Evolutionary conservation across 139 green algal species (phyloP).

Genomic region (Chlamydomonas incerta): DNA sequence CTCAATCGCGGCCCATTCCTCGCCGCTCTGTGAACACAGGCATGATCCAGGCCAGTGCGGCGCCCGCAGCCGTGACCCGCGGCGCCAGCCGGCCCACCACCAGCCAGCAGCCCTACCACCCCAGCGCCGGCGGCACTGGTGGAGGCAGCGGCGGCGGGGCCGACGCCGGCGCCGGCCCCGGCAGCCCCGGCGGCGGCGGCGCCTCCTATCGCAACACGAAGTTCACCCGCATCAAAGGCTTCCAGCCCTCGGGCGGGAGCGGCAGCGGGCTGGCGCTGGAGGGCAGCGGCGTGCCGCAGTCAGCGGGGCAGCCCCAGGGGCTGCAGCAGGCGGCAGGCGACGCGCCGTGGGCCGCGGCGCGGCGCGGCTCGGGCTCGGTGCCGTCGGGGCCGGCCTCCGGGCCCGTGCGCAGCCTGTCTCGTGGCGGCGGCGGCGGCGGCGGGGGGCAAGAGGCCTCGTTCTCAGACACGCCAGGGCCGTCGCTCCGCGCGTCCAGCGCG

Average conservation of each 20-base stretch:
- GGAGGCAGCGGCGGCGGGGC: too few species aligned
- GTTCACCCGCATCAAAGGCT: conserved; percentile 8
- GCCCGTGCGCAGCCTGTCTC: too few species aligned
- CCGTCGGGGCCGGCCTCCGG: neutral
- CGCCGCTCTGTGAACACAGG: too few species aligned
- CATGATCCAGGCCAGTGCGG: neutral
- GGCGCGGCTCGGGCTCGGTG: neutral
- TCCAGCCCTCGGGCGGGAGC: neutral
- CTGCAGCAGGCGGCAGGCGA: neutral
- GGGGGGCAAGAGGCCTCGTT: too few species aligned
- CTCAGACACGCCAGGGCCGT: too few species aligned
- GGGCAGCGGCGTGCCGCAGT: neutral
- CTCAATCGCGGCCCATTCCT: too few species aligned
- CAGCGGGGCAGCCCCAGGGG: neutral
- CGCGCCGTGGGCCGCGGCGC: neutral
- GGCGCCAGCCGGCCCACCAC: neutral
- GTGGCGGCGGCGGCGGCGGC: too few species aligned
- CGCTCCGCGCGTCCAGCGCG: too few species aligned
- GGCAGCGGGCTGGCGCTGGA: neutral
- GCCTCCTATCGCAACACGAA: neutral
- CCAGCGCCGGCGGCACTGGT: neutral
- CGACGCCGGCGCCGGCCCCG: neutral
- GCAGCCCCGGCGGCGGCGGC: neutral
- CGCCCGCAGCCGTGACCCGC: too few species aligned
- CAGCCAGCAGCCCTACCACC: neutral